Percentiles rank a stretch among this genome's conserved stretches.
Evolutionary conservation across 202 grass and related monocot species (phyloP).

Genomic region (Dendrocalamus latiflorus): DNA sequence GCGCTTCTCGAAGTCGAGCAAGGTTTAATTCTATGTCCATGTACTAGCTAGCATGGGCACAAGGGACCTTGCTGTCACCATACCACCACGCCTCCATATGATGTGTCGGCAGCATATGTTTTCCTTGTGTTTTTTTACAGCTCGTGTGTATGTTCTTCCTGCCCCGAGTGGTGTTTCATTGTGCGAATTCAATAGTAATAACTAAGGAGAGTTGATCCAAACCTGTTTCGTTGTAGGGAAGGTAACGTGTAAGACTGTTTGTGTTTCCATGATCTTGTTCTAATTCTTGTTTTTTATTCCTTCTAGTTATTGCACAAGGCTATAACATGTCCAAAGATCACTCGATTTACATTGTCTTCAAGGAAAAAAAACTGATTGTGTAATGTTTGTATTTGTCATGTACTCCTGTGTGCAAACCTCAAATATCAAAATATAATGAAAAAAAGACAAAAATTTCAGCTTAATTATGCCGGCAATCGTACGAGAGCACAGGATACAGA

Average conservation of each 20-base stretch:
- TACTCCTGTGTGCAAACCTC: too few relatives aligned
- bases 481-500: too few relatives aligned
- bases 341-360: too few relatives aligned
- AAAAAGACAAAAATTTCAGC: too few relatives aligned
- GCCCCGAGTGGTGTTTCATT: neutral
- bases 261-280: neutral
- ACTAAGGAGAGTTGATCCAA: neutral
- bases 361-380: too few relatives aligned
- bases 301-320: neutral
- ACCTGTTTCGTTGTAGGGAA: neutral
- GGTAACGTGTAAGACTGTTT: neutral
- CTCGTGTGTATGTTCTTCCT: neutral
- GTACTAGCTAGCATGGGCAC: neutral
- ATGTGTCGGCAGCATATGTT: neutral
- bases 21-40: neutral
- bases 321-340: too few relatives aligned
- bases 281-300: neutral
- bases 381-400: too few relatives aligned
- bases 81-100: neutral
- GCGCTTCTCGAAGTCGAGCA: constrained; percentile 53
- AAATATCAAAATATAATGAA: too few relatives aligned
- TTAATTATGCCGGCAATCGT: too few relatives aligned
- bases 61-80: neutral
- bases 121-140: neutral
- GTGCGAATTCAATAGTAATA: neutral